Percentiles rank a stretch among this genome's conserved stretches.
These are phyloP conservation scores for Colletotrichum destructivum DNA, from an alignment of 2,329 filamentous ascomycete species.

Conservation along the genomic window DNA sequence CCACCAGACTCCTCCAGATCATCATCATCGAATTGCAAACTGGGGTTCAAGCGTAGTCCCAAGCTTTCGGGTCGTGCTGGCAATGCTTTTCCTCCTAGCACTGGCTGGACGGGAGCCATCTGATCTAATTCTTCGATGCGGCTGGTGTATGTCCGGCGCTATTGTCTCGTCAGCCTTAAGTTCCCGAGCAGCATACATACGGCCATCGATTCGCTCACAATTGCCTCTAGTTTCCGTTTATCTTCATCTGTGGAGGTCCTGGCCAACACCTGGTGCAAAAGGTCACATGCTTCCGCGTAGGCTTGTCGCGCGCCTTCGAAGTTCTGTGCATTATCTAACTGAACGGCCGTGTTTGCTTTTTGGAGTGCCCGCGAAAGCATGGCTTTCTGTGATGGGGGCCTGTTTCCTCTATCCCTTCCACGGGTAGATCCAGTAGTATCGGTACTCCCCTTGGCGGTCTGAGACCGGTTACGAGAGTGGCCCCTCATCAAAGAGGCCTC, in stretches of 20 bases:
- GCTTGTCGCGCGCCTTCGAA: constrained; percentile 92
- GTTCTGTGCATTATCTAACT: constrained; percentile 96
- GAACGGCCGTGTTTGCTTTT: constrained; percentile 95
- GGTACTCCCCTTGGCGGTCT: constrained; percentile 60
- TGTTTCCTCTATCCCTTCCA: constrained; percentile 53
- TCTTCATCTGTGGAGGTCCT: constrained; percentile 90
- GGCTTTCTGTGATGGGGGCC: constrained; percentile 84
- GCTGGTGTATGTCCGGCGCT: constrained; percentile 91
- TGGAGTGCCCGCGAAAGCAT: constrained; percentile 97
- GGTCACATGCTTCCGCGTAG: constrained; percentile 90
- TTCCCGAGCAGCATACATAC: neutral
- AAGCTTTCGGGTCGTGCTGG: constrained; percentile 79
- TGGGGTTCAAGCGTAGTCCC: constrained; percentile 57
- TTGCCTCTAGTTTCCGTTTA: constrained; percentile 90
- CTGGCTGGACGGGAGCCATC: constrained; percentile 68
- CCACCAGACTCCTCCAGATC: constrained; percentile 59
- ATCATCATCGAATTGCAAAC: constrained; percentile 51
- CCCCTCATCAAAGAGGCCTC: constrained; percentile 48
- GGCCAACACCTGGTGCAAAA: constrained; percentile 89
- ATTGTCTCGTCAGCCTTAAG: constrained; percentile 31
- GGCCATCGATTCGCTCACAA: constrained; percentile 73
- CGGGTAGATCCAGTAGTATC: constrained; percentile 58
- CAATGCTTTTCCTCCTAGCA: constrained; percentile 78
- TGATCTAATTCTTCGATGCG: constrained; percentile 89
- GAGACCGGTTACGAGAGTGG: constrained; percentile 64